Evolutionary conservation across 192 early-diverging fungal genomes (phyloP), one percentile per base, ranked within the genome.

Genomic region (Helicostylum pulchrum): DNA sequence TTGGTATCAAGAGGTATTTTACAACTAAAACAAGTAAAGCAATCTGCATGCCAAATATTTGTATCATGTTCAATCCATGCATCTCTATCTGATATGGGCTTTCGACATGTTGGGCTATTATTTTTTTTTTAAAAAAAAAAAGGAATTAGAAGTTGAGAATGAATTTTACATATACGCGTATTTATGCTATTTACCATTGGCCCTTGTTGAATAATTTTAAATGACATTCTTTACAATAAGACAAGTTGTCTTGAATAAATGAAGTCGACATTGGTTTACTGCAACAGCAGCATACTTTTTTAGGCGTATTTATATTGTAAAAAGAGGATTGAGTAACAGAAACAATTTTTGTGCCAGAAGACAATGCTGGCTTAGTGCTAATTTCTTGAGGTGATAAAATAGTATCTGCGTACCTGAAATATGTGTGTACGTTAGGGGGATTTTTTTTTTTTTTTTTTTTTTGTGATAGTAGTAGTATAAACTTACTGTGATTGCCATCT

Each of bases 21-120:
- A 36, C 80, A 82, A 39, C 62, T 66, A 59, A 56, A 70, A 49
- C 80, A 82, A n/a, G 31, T 50, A 44, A 82, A 82, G 53, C 80
- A 82, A 26, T 62, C 59, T 64, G 68, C 59, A 17, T 53, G 68
- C 68, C 68, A 70, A 11, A 63, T 50, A 4, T 39, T 46, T 31
- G 10, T 17, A 19, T n/a, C 30, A 21, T 70, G 62, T 53, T 70
- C 68, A 42, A 70, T 46, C 19, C 54, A 56, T 26, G 48, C 21
- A 15, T 70, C 68, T 64, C 48, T 42, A 12, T 59, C 54, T 46
- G 50, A 61, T 14, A 67, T 51, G 2, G 30, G 58, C 21, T 61
- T 67, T 49, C 26, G 42, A 48, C 67, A 62, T 53, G 42, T 26
- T 30, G 8, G 47, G 32, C 34, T 56, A 51, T 30, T 57, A 63